Evolutionary conservation across 1,284 basidiomycete species (phyloP).

Genomic region (Flammula alnicola): DNA sequence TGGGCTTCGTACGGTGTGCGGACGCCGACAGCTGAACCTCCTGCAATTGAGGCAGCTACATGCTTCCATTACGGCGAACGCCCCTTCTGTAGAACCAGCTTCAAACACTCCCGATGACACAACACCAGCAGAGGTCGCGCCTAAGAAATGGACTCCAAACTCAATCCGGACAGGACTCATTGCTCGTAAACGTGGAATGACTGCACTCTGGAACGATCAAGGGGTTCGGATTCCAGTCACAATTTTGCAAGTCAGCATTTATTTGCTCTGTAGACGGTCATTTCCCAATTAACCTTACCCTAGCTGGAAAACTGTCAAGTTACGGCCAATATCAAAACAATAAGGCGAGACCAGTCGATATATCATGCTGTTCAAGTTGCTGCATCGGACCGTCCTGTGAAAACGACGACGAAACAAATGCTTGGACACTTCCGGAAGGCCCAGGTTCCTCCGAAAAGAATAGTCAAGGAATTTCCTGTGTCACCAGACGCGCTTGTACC

Average conservation of each 20-base stretch:
- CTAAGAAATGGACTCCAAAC: constrained; percentile 80
- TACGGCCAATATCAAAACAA: constrained; percentile 72
- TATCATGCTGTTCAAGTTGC: constrained; percentile 90
- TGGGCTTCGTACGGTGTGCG: constrained; percentile 50
- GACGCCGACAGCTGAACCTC: constrained; percentile 36
- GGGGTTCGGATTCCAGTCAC: constrained; percentile 91
- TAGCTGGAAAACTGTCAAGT: constrained; percentile 88
- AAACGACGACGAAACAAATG: constrained; percentile 77
- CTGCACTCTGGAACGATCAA: constrained; percentile 89
- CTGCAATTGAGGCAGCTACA: constrained; percentile 36
- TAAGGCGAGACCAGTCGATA: constrained; percentile 66
- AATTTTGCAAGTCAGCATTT: constrained; percentile 81
- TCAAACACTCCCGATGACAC: constrained; percentile 23
- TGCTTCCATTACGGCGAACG: constrained; percentile 40
- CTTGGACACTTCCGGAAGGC: constrained; percentile 88
- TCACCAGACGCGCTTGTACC: constrained; percentile 89
- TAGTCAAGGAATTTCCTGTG: constrained; percentile 90
- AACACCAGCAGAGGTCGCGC: constrained; percentile 12
- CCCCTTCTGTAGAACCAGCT: constrained; percentile 29
- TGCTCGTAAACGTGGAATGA: constrained; percentile 96
- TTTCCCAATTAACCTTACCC: constrained; percentile 1
- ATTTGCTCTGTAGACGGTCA: constrained; percentile 12
- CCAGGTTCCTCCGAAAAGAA: constrained; percentile 83
- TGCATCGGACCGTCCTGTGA: constrained; percentile 69
- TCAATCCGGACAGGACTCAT: constrained; percentile 94